These are phyloP conservation scores for Luzula sylvatica DNA, from an alignment of 176 grass and related monocot genomes.

Conservation along the genomic window DNA sequence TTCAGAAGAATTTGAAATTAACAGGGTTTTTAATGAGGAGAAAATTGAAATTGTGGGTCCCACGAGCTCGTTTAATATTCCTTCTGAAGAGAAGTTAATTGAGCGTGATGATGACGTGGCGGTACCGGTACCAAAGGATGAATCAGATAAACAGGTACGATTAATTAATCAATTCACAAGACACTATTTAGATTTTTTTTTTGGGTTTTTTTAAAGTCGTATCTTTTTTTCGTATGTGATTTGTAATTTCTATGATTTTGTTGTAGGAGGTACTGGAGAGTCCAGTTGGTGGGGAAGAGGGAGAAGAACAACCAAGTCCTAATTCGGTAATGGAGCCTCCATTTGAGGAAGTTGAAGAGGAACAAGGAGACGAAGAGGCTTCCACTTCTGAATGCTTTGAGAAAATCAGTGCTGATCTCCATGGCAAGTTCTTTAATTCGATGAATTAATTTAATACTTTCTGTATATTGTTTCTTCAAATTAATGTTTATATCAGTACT, in stretches of 20 bases:
- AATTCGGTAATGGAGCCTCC: conserved; percentile 79
- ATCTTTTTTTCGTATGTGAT: neutral
- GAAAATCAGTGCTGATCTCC: conserved; percentile 92
- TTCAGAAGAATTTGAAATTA: conserved; percentile 42
- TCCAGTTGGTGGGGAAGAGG: conserved; percentile 25
- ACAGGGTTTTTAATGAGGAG: neutral
- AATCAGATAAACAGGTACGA: conserved; percentile 5
- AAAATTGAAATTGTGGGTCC: neutral
- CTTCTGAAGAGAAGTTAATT: no score
- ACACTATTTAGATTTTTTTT: no score
- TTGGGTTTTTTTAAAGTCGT: neutral
- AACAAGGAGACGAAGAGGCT: conserved; percentile 40
- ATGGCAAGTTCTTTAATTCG: conserved; percentile 45
- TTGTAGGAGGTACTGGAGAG: conserved; percentile 13
- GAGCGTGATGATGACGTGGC: no score
- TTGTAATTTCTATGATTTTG: neutral
- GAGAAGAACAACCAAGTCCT: conserved; percentile 69
- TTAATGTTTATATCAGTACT: neutral
- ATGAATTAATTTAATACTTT: no score
- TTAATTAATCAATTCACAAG: no score
- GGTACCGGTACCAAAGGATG: neutral
- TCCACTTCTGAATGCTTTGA: conserved; percentile 69
- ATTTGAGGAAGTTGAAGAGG: conserved; percentile 20
- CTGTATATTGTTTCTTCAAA: no score
- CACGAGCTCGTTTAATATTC: neutral